phyloP scores from a whole-genome alignment of 2,329 filamentous ascomycete species.

The Didymella keratinophila region DNA sequence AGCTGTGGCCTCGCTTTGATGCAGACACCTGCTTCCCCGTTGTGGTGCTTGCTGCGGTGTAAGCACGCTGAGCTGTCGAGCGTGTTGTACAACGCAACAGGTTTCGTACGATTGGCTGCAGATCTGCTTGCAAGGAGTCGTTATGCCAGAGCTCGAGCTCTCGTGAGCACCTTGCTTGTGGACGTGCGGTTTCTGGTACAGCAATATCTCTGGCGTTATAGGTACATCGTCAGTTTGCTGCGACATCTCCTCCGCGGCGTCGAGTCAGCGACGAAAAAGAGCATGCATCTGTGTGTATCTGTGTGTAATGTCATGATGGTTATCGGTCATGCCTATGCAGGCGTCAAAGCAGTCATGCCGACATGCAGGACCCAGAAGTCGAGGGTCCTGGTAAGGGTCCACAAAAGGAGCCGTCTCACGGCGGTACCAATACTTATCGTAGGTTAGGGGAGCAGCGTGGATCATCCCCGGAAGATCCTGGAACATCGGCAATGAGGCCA shows the following conservation, averaged over 20 bases:
- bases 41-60: slow-evolving; percentile 31
- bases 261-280: slow-evolving; percentile 8
- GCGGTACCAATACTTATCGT: slow-evolving; percentile 18
- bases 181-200: not conserved
- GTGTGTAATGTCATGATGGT: slow-evolving; percentile 13
- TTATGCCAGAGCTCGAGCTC: slow-evolving; percentile 8
- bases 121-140: not conserved
- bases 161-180: not conserved
- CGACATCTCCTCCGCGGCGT: not conserved
- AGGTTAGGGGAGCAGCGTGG: slow-evolving; percentile 15
- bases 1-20: slow-evolving; percentile 30
- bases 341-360: slow-evolving; percentile 16
- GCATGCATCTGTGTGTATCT: not conserved
- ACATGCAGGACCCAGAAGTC: slow-evolving; percentile 9
- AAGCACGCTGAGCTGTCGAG: slow-evolving; percentile 27
- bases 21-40: slow-evolving; percentile 27
- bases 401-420: slow-evolving; percentile 19
- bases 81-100: slow-evolving; percentile 19
- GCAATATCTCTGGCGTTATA: not conserved
- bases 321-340: slow-evolving; percentile 19
- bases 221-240: not conserved
- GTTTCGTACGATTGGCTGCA: slow-evolving; percentile 19
- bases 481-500: slow-evolving; percentile 11
- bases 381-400: slow-evolving; percentile 11
- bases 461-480: slow-evolving; percentile 12